Evolutionary conservation across 805 yeast genomes (phyloP), one percentile per base, ranked within the genome.

Genomic region (Hanseniaspora taiwanica): DNA sequence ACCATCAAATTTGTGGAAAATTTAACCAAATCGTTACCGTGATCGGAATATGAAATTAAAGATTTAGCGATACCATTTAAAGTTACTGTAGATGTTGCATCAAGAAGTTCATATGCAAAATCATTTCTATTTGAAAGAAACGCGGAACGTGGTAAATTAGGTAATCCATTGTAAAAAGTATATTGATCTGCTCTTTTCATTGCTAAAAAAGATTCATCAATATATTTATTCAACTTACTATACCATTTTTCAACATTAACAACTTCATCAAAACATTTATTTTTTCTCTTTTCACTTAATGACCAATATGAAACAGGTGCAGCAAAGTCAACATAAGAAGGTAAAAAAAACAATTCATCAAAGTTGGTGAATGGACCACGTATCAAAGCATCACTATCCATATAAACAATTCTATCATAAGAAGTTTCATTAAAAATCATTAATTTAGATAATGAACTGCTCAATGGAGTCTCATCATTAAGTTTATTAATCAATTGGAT

Each of bases 371-470:
- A 45, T 5, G 17, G 14, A 8, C 23, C 36, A 19, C 36, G 21
- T 12, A 74, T 48, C 46, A 64, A 43, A 2, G 77, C 66, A 56
- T 77, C 83, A 8, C 76, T 65, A 52, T 78, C 84, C 48, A 78
- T 54, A 51, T 67, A 76, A 12, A 78, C 64, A 14, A 78, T 51
- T 36, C 79, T 54, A 20, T 73, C 72, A 49, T 63, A 78, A 27
- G 71, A 65, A 0, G 60, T 54, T 47, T 64, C 64, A 40, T 66
- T 62, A 51, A 77, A 77, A 1, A 72, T 66, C 44, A 65, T 59
- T 21, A 77, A 57, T 49, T 78, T 78, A 1, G 79, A 74, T 46
- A 72, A 70, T 41, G 78, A 68, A 4, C 63, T 58, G 4, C 58
- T 44, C 80, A 81, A 76, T 29, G 61, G 62, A 21, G 56, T 46